These are phyloP conservation scores for Cyberlindnera amylophila DNA, from an alignment of 805 yeast genomes.

Conservation along the genomic window DNA sequence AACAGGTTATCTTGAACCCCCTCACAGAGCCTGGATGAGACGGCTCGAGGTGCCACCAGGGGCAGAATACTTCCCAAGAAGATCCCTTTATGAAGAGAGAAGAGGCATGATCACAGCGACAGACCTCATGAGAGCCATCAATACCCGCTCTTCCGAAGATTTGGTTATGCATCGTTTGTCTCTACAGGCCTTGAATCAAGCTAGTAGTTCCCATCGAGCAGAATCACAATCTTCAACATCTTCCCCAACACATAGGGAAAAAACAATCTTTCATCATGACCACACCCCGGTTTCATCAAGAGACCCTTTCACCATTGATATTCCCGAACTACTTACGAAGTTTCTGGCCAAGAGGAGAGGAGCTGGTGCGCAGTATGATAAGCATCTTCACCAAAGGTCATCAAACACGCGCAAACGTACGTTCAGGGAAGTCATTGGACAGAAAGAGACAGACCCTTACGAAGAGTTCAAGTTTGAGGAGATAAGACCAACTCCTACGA, in stretches of 20 bases:
- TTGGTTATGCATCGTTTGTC: not conserved
- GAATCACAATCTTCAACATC: too few species aligned
- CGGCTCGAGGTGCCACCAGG: too few species aligned
- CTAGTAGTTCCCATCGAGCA: not conserved
- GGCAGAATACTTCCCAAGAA: too few species aligned
- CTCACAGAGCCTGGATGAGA: too few species aligned
- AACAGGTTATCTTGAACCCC: too few species aligned
- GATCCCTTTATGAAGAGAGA: too few species aligned
- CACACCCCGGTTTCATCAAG: too few species aligned
- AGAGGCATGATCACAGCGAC: too few species aligned
- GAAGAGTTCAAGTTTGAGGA: constrained; percentile 6
- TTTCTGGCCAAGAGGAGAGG: constrained; percentile 11
- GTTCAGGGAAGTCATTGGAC: constrained; percentile 14
- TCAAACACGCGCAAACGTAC: constrained; percentile 14
- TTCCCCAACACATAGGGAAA: too few species aligned
- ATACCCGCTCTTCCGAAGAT: constrained; percentile 3
- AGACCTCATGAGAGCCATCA: constrained; percentile 2
- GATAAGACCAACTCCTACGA: constrained; percentile 13
- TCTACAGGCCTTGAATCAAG: not conserved
- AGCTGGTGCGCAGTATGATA: constrained; percentile 7
- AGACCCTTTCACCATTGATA: too few species aligned
- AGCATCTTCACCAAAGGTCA: not conserved
- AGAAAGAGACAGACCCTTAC: constrained; percentile 4
- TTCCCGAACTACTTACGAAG: not conserved
- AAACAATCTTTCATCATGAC: too few species aligned